Conservation (phyloP, 495 filamentous ascomycete genomes). For the Aspergillus saccharolyticus region DNA sequence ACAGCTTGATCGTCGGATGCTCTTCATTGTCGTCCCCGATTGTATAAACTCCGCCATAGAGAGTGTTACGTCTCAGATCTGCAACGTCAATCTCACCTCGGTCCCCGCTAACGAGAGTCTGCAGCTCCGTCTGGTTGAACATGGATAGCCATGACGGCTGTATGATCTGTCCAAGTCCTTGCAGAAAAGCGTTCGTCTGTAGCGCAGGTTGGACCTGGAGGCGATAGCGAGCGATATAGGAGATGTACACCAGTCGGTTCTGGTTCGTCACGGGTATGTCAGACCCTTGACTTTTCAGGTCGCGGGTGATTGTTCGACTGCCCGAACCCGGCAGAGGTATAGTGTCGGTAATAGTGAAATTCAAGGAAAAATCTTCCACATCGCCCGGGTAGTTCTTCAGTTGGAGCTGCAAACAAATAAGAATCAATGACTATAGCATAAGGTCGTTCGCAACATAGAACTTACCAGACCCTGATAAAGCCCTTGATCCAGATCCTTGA, state of each 20-base stretch:
- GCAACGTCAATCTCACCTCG: conserved; percentile 78
- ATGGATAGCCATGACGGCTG: conserved; percentile 90
- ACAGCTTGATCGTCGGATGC: conserved; percentile 76
- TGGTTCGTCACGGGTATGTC: conserved; percentile 81
- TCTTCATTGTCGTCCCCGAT: conserved; percentile 84
- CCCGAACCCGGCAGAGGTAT: conserved; percentile 50
- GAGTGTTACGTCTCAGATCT: conserved; percentile 80
- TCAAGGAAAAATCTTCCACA: conserved; percentile 70
- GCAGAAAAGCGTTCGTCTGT: conserved; percentile 84
- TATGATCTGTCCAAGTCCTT: conserved; percentile 81
- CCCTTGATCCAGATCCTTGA: conserved; percentile 88
- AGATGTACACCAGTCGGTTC: conserved; percentile 91
- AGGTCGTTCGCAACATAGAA: not conserved
- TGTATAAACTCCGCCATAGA: conserved; percentile 80
- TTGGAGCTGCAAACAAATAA: conserved; percentile 44
- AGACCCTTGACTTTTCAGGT: conserved; percentile 70
- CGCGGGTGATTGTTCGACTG: conserved; percentile 54
- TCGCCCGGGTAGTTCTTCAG: conserved; percentile 86
- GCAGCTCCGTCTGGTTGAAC: conserved; percentile 95
- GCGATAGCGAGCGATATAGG: conserved; percentile 79
- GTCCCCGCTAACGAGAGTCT: conserved; percentile 86
- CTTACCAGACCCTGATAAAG: conserved; percentile 83
- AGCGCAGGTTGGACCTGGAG: conserved; percentile 68
- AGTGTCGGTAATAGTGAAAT: conserved; percentile 86
- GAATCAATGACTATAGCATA: conserved; percentile 1